Base-by-base conservation (phyloP, 495 filamentous ascomycete genomes). In the Podospora pseudocomata region DNA sequence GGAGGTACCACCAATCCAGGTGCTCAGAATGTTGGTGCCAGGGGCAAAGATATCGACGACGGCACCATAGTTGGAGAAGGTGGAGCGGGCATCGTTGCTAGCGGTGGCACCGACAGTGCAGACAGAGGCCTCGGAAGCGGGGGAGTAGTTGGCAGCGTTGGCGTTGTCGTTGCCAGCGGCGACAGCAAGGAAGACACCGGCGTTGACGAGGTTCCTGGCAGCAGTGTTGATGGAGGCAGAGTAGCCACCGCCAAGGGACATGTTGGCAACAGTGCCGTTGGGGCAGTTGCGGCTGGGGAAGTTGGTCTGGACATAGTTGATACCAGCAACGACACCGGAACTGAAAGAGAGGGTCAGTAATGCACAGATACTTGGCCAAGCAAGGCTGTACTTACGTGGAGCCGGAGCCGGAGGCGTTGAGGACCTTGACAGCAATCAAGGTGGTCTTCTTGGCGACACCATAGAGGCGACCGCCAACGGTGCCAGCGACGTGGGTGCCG, bases 1-100 rank as follows among this genome's bases (percentile, higher is more conserved):
- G 4, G 77, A 75, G 75, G 72, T 77, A 71, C 80, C 79, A 67
- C 82, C 83, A 66, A 86, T 87, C 86, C 82, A 90, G 59, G 86
- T 79, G 53, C 82, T 84, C 13, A 84, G 80, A 64, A 91, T 85
- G 75, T 70, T 72, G 69, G 77, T 69, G 18, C 87, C 87, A 34
- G 87, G 87, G 32, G 86, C 87, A 65, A 85, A 87, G 76, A 90
- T 75, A 74, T 91, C 88, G 27, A 91, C 85, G 30, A 84, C 70
- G 30, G 78, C 56, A 54, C 89, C 88, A 70, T 82, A 90, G 82
- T 91, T 91, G 71, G 86, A 88, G 83, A 84, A 90, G 34, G 71
- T 81, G 60, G 89, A 82, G 55, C 82, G 81, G 69, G 76, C 75
- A 60, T 87, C 84, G 61, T 67, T 66, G 28, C 68, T 78, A 70